Evolutionary conservation across 495 filamentous ascomycete genomes (phyloP), one percentile per base, ranked within the genome.

Genomic region (Aspergillus diversus): DNA sequence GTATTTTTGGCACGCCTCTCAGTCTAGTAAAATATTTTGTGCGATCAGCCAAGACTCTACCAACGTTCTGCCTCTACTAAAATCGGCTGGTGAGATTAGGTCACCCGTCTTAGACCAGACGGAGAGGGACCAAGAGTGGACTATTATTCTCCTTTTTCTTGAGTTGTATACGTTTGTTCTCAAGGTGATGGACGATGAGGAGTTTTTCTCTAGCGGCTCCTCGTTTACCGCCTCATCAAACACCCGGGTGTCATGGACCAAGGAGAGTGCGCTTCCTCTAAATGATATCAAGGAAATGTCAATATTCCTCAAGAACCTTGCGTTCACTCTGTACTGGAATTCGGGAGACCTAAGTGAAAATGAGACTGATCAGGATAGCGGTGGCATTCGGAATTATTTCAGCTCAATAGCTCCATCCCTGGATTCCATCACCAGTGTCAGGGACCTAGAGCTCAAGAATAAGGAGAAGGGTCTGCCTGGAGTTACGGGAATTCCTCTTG

Each of bases 161-260:
- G 95, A 98, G 67, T 84, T 98, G 11, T 99, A 97, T 73, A 91
- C 89, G 12, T 97, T 98, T 71, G 82, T 97, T 5, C 78, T 98
- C 35, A 89, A 93, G 66, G 84, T 97, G 51, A 97, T 91, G 76
- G 96, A 98, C 66, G 95, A 99, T 63, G 93, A 98, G 58, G 77
- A 81, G 53, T 80, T 78, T 43, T 83, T 86, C 58, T 80, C 75
- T 5, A 77, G 73, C 47, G 73, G 71, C 11, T 76, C 79, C 12
- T 72, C 74, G 5, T 75, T 79, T 33, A 65, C 71, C 13, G 70
- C 72, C 6, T 69, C 76, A 1, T 64, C 79, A 52, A 71, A 71
- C 67, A 58, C 59, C 42, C 70, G 74, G 57, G 64, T 71, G 64
- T 84, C 77, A 39, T 81, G 75, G 75, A 86, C 82, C 33, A 82